Evolutionary conservation across 305 asterid genomes (phyloP), one percentile per base, ranked within the genome.

Genomic region (Fraxinus nigra): DNA sequence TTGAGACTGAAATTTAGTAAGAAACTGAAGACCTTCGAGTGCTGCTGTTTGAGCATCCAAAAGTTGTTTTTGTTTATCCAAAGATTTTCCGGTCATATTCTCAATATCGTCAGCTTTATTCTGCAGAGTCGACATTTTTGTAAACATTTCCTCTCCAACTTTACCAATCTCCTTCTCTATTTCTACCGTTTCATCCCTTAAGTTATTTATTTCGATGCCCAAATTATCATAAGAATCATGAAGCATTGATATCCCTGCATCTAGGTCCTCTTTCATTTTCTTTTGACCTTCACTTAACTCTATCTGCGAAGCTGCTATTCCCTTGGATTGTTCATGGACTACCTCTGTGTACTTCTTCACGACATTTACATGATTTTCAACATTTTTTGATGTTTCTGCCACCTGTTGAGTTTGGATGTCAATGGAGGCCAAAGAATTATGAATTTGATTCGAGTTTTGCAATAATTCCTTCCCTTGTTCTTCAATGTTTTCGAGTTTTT

Each of bases 61-160:
- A 82, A 96, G 92, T 80, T 89, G 85, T 77, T 92, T 94, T 69
- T 96, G 99, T 83, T 93, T 96, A 75, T 88, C 94, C 54, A 96
- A 80, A 7, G 99, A 93, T 35, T 81, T 85, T 75, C 92, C 95
- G 0, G 97, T 89, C 82, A 91, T 85, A 61, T 80, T 72, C 46
- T 87, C 91, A 22, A 96, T 94, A 61, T 92, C 98, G 28, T 94
- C 93, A 1, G 98, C 95, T 86, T 90, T 96, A 56, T 54, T 87
- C 46, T 93, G 97, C 79, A 94, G 79, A 32, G 46, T 73, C 5
- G 16, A 85, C 97, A 96, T 94, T 87, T 88, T 91, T 0, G 89
- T 84, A 72, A 78, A 83, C 97, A 94, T 93, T 33, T 88, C 89
- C 46, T 90, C 91, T 7, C 97, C 98, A 81, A 96, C 94, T 87